phyloP scores from a whole-genome alignment of 2,329 filamentous ascomycete species.

The Diaporthe nobilis region DNA sequence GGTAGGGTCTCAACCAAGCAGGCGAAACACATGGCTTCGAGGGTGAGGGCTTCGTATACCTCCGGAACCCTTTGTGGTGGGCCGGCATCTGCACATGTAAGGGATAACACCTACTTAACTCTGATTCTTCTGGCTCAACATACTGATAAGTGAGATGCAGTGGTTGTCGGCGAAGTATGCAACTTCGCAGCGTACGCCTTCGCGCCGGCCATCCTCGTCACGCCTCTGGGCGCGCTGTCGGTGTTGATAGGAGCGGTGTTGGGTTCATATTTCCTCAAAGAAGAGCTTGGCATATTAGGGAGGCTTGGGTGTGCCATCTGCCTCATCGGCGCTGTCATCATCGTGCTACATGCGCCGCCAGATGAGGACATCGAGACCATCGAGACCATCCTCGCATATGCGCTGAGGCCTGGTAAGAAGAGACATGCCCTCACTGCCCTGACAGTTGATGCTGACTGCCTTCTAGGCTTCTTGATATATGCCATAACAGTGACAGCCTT shows the following conservation, averaged over 20 bases:
- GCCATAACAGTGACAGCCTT: slow-evolving; percentile 85
- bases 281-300: slow-evolving; percentile 90
- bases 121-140: not conserved
- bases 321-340: slow-evolving; percentile 95
- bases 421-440: not conserved
- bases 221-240: slow-evolving; percentile 91
- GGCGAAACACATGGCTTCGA: slow-evolving; percentile 95
- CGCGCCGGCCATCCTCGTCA: slow-evolving; percentile 98
- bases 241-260: slow-evolving; percentile 96
- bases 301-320: slow-evolving; percentile 97
- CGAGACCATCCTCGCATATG: slow-evolving; percentile 91
- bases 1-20: slow-evolving; percentile 88
- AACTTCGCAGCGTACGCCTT: slow-evolving; percentile 99
- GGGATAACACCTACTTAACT: slow-evolving; percentile 49
- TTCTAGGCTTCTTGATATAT: slow-evolving; percentile 88
- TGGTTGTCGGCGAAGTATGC: slow-evolving; percentile 93
- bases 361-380: slow-evolving; percentile 93
- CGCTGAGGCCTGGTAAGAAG: slow-evolving; percentile 85
- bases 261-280: slow-evolving; percentile 93
- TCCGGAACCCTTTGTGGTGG: slow-evolving; percentile 98
- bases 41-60: slow-evolving; percentile 94
- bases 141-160: slow-evolving; percentile 59
- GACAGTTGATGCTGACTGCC: slow-evolving; percentile 43
- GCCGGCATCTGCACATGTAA: slow-evolving; percentile 89
- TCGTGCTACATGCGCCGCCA: slow-evolving; percentile 95